A percentile compares a stretch with the other conserved stretches of the same genome.
Conservation (phyloP, 2,329 filamentous ascomycete species). For the Exophiala xenobiotica region DNA sequence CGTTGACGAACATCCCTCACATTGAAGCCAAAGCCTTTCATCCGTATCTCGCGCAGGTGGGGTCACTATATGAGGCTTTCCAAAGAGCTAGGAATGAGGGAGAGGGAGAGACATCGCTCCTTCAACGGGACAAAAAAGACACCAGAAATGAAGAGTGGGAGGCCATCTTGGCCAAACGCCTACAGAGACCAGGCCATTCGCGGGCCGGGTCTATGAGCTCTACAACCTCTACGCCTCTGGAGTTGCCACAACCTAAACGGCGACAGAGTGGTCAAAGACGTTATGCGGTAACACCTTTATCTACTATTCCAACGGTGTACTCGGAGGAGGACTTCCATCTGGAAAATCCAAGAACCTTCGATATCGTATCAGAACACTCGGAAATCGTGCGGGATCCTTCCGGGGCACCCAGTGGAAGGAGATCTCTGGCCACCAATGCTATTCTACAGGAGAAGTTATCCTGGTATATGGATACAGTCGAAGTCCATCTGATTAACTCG, state of each 20-base stretch:
- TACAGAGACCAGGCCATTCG: conserved; percentile 41
- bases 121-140: conserved; percentile 45
- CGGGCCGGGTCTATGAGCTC: conserved; percentile 44
- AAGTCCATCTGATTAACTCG: conserved; percentile 92
- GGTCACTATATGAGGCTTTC: conserved; percentile 83
- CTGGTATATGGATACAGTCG: conserved; percentile 99
- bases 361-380: conserved; percentile 92
- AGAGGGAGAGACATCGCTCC: conserved; percentile 57
- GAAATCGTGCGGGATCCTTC: conserved; percentile 78
- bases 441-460: conserved; percentile 97
- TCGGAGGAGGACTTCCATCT: conserved; percentile 94
- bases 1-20: conserved; percentile 81
- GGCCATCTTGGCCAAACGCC: conserved; percentile 46
- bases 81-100: conserved; percentile 77
- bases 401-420: conserved; percentile 61
- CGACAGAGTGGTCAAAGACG: conserved; percentile 56
- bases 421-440: conserved; percentile 90
- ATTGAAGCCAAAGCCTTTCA: conserved; percentile 78
- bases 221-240: conserved; percentile 47
- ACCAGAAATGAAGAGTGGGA: conserved; percentile 48
- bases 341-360: conserved; percentile 93
- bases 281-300: conserved; percentile 78
- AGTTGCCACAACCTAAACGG: conserved; percentile 48
- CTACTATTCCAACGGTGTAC: conserved; percentile 89
- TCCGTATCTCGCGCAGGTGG: conserved; percentile 80